A percentile compares a stretch with the other conserved stretches of the same genome.
phyloP scores from a whole-genome alignment of 192 early-diverging fungal genomes.

The Podila epigama region DNA sequence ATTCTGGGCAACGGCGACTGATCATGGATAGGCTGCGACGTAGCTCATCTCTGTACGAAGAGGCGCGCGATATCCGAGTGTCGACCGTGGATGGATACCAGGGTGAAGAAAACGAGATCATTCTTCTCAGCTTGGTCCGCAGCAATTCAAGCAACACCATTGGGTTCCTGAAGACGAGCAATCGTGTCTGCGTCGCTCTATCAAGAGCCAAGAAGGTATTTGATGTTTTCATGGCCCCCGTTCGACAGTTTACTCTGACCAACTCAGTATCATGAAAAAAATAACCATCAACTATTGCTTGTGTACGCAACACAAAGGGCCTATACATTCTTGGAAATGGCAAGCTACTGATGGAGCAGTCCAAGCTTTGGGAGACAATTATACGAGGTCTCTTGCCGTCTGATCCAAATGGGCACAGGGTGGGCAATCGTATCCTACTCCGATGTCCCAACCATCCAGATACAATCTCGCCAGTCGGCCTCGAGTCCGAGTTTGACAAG shows the following conservation, averaged over 20 bases:
- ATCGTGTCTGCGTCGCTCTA: slow-evolving; percentile 62
- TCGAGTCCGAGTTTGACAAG: slow-evolving; percentile 53
- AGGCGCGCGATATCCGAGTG: slow-evolving; percentile 71
- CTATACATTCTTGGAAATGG: slow-evolving; percentile 67
- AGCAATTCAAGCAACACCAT: slow-evolving; percentile 86
- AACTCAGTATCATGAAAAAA: not conserved
- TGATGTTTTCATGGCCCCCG: no score
- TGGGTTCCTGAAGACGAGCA: slow-evolving; percentile 78
- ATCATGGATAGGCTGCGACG: slow-evolving; percentile 46
- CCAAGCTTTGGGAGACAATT: slow-evolving; percentile 57
- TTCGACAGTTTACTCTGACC: no score
- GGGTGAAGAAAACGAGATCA: slow-evolving; percentile 98
- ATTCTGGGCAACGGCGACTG: slow-evolving; percentile 55
- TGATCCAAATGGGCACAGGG: slow-evolving; percentile 17
- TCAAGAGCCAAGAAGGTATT: slow-evolving; percentile 66
- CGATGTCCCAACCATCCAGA: slow-evolving; percentile 51
- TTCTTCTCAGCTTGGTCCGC: slow-evolving; percentile 93
- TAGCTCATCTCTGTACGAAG: slow-evolving; percentile 8
- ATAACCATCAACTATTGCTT: not conserved
- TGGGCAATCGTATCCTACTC: slow-evolving; percentile 51
- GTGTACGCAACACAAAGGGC: slow-evolving; percentile 36
- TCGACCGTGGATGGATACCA: slow-evolving; percentile 98
- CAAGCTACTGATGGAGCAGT: slow-evolving; percentile 48
- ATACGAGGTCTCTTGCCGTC: slow-evolving; percentile 32
- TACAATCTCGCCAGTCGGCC: slow-evolving; percentile 36